Conservation (phyloP, 1,284 basidiomycete species). For the Puccinia triticina region DNA sequence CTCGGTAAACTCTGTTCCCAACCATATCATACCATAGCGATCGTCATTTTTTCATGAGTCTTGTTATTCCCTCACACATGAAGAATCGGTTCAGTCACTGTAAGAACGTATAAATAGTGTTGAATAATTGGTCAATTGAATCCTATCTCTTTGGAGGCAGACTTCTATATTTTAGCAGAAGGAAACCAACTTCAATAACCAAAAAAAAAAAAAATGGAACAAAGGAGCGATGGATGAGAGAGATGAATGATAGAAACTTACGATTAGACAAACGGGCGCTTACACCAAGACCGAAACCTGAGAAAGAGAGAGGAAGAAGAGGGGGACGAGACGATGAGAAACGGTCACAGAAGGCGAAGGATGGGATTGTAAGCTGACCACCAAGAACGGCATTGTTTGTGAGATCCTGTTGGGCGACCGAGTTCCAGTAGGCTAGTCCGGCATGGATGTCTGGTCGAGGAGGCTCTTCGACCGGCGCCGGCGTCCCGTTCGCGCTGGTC, state of each 20-base stretch:
- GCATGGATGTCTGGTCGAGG: not conserved
- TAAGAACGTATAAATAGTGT: not conserved
- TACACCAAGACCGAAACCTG: not conserved
- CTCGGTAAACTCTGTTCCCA: conserved; percentile 73
- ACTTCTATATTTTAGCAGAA: too few relatives aligned
- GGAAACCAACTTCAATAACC: too few relatives aligned
- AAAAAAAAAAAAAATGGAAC: too few relatives aligned
- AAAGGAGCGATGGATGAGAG: too few relatives aligned
- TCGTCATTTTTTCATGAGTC: not conserved
- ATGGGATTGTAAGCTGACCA: not conserved
- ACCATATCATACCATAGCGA: not conserved
- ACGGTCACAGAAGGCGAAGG: too few relatives aligned
- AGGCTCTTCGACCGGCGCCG: too few relatives aligned
- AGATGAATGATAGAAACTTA: not conserved
- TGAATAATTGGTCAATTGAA: not conserved
- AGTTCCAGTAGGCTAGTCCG: conserved; percentile 33
- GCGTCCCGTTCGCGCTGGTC: too few relatives aligned
- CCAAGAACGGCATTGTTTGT: conserved; percentile 41
- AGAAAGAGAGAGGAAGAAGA: not conserved
- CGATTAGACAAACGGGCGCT: not conserved
- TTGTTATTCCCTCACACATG: too few relatives aligned
- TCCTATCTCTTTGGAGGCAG: too few relatives aligned
- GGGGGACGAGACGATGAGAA: not conserved
- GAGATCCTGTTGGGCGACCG: conserved; percentile 19
- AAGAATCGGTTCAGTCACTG: not conserved